Evolutionary conservation across 495 filamentous ascomycete genomes (phyloP).

Genomic region (Lasiosphaeria ovina): DNA sequence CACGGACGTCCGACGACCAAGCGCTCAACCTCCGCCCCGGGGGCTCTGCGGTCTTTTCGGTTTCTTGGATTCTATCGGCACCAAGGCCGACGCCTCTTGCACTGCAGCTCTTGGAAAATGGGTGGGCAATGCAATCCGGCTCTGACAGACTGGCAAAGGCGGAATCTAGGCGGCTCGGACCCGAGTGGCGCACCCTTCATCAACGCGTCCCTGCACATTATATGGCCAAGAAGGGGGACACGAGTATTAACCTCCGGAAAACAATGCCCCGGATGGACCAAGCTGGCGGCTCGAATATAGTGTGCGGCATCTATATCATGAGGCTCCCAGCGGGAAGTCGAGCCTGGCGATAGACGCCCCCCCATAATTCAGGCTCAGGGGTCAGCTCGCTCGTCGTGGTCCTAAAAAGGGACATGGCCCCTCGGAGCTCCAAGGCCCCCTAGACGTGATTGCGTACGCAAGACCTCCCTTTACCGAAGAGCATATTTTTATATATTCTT

Average conservation of each 20-base stretch:
- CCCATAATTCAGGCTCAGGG: not conserved
- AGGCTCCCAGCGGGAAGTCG: conserved; percentile 6
- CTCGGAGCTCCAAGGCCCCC: too few species aligned
- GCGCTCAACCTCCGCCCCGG: conserved; percentile 10
- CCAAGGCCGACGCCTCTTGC: conserved; percentile 3
- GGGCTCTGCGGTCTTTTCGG: conserved; percentile 1
- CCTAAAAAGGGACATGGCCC: too few species aligned
- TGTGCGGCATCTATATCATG: conserved; percentile 9
- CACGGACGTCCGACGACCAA: conserved; percentile 26
- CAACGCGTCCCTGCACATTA: conserved; percentile 25
- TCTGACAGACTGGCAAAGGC: not conserved
- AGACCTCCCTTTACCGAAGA: too few species aligned
- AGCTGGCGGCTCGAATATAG: conserved; percentile 8
- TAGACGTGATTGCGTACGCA: too few species aligned
- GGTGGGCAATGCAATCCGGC: not conserved
- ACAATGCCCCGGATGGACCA: conserved; percentile 6
- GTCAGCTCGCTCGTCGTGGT: too few species aligned
- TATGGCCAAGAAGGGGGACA: not conserved
- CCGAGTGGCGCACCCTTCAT: conserved; percentile 27
- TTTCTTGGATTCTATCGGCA: not conserved
- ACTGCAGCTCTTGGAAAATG: not conserved
- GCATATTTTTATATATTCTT: too few species aligned
- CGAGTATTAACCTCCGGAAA: conserved; percentile 1
- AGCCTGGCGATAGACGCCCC: not conserved
- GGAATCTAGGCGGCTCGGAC: conserved; percentile 18